Percentiles rank a stretch among this genome's conserved stretches.
Conservation (phyloP, 257 asterid species). For the Salvia hispanica region DNA sequence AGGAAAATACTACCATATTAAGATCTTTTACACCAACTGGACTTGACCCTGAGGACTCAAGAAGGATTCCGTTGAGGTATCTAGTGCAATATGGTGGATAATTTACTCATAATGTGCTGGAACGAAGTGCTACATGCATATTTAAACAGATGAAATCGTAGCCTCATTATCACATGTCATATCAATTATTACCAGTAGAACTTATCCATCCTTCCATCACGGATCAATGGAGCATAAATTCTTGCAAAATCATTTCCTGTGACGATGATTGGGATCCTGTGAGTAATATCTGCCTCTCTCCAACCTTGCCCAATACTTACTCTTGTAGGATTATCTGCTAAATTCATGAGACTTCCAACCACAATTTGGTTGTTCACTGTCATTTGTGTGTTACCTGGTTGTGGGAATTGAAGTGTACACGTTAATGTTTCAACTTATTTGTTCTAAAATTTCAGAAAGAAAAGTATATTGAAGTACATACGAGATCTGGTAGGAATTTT, state of each 20-base stretch:
- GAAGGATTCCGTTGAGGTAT: background rate
- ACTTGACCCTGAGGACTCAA: background rate
- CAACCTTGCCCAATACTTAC: constrained; percentile 93
- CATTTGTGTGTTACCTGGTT: constrained; percentile 78
- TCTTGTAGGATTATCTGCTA: constrained; percentile 88
- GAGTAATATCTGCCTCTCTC: constrained; percentile 73
- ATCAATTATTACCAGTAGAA: constrained; percentile 66
- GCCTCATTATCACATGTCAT: constrained; percentile 15
- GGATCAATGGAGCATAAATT: constrained; percentile 84
- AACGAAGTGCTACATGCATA: background rate
- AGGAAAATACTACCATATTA: background rate
- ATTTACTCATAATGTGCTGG: background rate
- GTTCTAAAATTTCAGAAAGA: constrained; percentile 17
- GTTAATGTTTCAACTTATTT: constrained; percentile 27
- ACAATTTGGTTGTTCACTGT: constrained; percentile 97
- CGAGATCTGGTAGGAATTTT: constrained; percentile 2
- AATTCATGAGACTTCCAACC: constrained; percentile 87
- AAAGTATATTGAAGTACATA: constrained; percentile 4
- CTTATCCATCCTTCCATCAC: constrained; percentile 98
- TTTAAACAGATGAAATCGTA: constrained; percentile 7
- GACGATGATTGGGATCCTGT: constrained; percentile 80
- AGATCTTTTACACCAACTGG: background rate
- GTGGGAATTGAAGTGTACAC: constrained; percentile 29
- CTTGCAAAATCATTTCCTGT: constrained; percentile 89
- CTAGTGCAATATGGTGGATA: background rate